Evolutionary conservation across 106 monocot genomes (phyloP), one percentile per base, ranked within the genome.

Genomic region (Hemerocallis citrina): DNA sequence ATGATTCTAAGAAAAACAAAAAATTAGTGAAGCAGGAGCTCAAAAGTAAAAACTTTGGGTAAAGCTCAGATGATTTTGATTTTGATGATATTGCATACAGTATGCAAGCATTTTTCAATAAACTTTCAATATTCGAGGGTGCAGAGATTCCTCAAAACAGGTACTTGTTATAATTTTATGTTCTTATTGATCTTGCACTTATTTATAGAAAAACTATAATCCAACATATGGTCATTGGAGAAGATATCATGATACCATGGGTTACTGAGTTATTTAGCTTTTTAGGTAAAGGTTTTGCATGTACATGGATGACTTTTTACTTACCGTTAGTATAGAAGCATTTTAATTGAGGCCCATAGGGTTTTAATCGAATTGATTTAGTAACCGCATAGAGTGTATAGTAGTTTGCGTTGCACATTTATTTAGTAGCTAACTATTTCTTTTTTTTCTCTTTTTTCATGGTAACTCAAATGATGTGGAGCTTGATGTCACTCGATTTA

Each of bases 71-170:
- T 76, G 82, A 88, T 30, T 91, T 81, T 9, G 79, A 81, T 64
- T 61, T 91, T 36, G 74, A 79, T 21, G 82, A 88, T 46, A 82
- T 98, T 34, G 70, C 92, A 63, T 81, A 87, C 56, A 71, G 74
- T 66, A 88, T 98, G 87, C 88, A 83, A 75, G 66, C 85, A 45
- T 98, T 98, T 71, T 73, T 98, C 47, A 68, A 67, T 25, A 98
- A 92, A 62, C 57, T 98, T 57, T 98, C 96, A 37, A 88, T 84
- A 63, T 98, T 85, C 69, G 88, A 98, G 77, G 96, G 96, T 52
- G 96, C 96, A 22, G 96, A 98, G 51, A 70, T 88, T 71, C 96
- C 91, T 65, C 58, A 68, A 42, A 70, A 85, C 68, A 85, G 87
- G 92, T 98, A 43, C 24, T 32, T 52, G 6, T 56, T 34, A 34